These are phyloP conservation scores for Ophiocordyceps camponoti-saundersi DNA, from an alignment of 2,329 filamentous ascomycete species.

Conservation along the genomic window DNA sequence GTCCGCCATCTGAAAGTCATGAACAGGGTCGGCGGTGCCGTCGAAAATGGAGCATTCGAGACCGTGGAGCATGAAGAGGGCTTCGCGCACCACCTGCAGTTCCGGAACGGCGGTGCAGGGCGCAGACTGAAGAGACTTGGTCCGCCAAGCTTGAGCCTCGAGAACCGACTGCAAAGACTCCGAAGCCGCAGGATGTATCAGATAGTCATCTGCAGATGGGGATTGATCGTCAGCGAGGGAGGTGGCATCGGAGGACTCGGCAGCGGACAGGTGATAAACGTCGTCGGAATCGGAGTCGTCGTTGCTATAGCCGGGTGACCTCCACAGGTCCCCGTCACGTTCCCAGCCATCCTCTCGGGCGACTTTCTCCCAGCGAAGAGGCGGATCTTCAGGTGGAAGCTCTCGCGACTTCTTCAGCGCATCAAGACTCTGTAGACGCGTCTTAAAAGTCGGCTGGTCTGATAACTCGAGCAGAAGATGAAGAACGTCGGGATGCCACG, in stretches of 20 bases:
- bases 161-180: slow-evolving; percentile 13
- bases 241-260: slow-evolving; percentile 20
- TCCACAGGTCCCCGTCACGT: slow-evolving; percentile 52
- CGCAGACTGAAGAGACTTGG: slow-evolving; percentile 11
- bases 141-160: slow-evolving; percentile 18
- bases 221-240: slow-evolving; percentile 13
- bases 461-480: slow-evolving; percentile 68
- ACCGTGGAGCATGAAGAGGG: slow-evolving; percentile 72
- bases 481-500: slow-evolving; percentile 65
- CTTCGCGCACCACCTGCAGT: slow-evolving; percentile 56
- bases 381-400: slow-evolving; percentile 24
- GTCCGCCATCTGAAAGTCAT: slow-evolving; percentile 27
- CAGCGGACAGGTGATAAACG: slow-evolving; percentile 16
- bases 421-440: slow-evolving; percentile 46
- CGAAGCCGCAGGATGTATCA: slow-evolving; percentile 17
- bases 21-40: slow-evolving; percentile 18
- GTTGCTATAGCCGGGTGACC: slow-evolving; percentile 46
- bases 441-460: slow-evolving; percentile 58
- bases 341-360: slow-evolving; percentile 59
- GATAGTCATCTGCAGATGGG: slow-evolving; percentile 13
- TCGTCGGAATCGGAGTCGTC: slow-evolving; percentile 43
- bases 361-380: slow-evolving; percentile 65
- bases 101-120: slow-evolving; percentile 43
- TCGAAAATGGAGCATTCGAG: slow-evolving; percentile 58
- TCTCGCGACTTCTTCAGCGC: slow-evolving; percentile 24